Percentiles rank a stretch among this genome's conserved stretches.
Conservation (phyloP, 2,329 filamentous ascomycete genomes). For the Clathrospora elynae region DNA sequence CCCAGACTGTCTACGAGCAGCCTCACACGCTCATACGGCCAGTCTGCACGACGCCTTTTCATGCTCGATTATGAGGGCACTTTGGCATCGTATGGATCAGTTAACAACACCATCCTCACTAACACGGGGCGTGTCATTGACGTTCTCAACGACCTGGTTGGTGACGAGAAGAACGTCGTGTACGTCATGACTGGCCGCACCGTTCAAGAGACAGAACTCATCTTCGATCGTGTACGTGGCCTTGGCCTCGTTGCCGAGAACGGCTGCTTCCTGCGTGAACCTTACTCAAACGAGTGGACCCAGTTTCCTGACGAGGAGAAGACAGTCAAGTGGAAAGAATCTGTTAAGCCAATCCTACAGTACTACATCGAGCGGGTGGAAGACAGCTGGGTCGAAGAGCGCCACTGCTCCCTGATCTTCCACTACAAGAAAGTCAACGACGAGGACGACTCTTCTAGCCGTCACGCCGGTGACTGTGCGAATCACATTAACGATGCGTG, state of each 20-base stretch:
- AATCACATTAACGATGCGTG: constrained; percentile 96
- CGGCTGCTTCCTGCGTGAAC: constrained; percentile 83
- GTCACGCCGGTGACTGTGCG: constrained; percentile 86
- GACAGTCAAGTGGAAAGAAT: constrained; percentile 79
- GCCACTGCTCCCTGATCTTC: constrained; percentile 90
- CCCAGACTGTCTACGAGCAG: constrained; percentile 76
- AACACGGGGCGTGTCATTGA: constrained; percentile 86
- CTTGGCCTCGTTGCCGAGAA: constrained; percentile 93
- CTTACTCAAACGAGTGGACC: constrained; percentile 70
- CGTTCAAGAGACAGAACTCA: constrained; percentile 82
- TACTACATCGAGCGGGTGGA: constrained; percentile 92
- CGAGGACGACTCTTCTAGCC: constrained; percentile 67
- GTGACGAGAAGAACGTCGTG: constrained; percentile 80
- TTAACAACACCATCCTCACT: constrained; percentile 81
- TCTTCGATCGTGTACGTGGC: constrained; percentile 82
- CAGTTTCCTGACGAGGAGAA: constrained; percentile 74
- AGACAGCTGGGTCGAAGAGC: constrained; percentile 84
- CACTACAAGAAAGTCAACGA: constrained; percentile 86
- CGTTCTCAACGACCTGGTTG: constrained; percentile 77
- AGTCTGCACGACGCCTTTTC: constrained; percentile 73
- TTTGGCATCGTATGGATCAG: constrained; percentile 82
- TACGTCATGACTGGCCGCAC: constrained; percentile 93
- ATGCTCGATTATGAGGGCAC: constrained; percentile 95
- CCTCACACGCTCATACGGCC: constrained; percentile 69
- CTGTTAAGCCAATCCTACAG: constrained; percentile 78